Evolutionary conservation across 176 grass and related monocot species (phyloP).

Genomic region (Avena eriantha): DNA sequence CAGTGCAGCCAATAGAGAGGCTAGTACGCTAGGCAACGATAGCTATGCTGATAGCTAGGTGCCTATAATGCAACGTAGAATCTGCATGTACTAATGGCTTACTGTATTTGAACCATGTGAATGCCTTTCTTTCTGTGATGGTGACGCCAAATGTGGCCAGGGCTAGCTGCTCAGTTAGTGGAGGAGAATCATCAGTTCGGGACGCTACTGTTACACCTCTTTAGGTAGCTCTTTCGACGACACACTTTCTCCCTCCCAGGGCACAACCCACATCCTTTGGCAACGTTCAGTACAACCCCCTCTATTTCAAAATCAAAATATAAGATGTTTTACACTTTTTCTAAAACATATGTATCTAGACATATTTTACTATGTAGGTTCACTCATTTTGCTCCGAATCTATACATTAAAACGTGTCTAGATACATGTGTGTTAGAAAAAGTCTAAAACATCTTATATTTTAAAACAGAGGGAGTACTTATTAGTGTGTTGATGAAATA

Average conservation of each 20-base stretch:
- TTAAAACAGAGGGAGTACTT: neutral
- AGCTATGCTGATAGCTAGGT: neutral
- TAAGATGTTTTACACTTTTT: too few species aligned
- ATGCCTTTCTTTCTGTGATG: neutral
- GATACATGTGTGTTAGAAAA: too few species aligned
- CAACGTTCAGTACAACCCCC: neutral
- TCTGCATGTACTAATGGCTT: neutral
- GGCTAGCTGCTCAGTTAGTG: neutral
- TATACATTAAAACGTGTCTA: too few species aligned
- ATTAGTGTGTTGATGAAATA: too few species aligned
- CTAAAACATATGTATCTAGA: too few species aligned
- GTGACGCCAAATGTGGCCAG: neutral
- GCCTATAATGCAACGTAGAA: neutral
- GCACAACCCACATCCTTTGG: neutral
- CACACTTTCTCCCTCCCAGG: neutral
- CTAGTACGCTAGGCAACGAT: neutral
- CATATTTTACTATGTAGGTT: too few species aligned
- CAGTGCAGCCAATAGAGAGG: conserved; percentile 2
- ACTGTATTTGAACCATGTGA: neutral
- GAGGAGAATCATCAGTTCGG: neutral
- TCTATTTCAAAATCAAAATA: too few species aligned
- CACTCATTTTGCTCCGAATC: too few species aligned
- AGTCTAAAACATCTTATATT: too few species aligned
- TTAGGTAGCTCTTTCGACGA: neutral
- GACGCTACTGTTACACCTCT: neutral